Evolutionary conservation across 192 early-diverging fungal genomes (phyloP).

Genomic region (Backusella circina): DNA sequence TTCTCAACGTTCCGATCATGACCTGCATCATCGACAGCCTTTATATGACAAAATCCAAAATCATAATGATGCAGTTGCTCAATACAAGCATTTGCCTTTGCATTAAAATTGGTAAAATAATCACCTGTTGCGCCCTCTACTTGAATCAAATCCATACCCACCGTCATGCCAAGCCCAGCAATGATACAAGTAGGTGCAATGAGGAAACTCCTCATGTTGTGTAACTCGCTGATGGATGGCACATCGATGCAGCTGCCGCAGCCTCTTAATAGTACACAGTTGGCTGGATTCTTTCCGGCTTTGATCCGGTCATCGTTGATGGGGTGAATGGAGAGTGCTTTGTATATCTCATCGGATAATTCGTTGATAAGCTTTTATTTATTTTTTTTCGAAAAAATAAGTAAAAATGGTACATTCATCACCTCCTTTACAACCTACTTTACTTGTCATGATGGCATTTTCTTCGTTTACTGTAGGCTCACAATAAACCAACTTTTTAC

Average conservation of each 20-base stretch:
- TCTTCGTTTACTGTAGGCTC: conserved; percentile 12
- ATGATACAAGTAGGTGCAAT: conserved; percentile 37
- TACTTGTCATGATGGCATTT: conserved; percentile 24
- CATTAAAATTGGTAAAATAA: conserved; percentile 24
- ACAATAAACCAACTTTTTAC: conserved; percentile 21
- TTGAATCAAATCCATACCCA: conserved; percentile 28
- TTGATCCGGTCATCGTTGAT: conserved; percentile 22
- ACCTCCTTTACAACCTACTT: conserved; percentile 9
- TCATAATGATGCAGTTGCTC: conserved; percentile 14
- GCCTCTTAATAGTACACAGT: conserved; percentile 32
- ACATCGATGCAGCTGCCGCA: conserved; percentile 32
- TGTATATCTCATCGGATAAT: conserved; percentile 16
- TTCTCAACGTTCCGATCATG: conserved; percentile 23
- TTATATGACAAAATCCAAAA: conserved; percentile 35
- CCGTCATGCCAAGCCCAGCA: conserved; percentile 33
- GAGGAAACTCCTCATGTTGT: conserved; percentile 23
- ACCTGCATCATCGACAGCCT: conserved; percentile 36
- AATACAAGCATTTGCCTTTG: conserved; percentile 22
- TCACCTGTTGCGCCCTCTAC: conserved; percentile 33
- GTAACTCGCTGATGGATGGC: conserved; percentile 19
- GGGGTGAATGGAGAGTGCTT: conserved; percentile 8
- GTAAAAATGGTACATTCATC: not conserved
- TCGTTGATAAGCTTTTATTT: conserved; percentile 27
- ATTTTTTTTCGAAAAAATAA: not conserved
- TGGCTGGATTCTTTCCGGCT: conserved; percentile 23